These are phyloP conservation scores for Hyphopichia pseudoburtonii DNA, from an alignment of 1,139 yeast genomes.

Conservation along the genomic window DNA sequence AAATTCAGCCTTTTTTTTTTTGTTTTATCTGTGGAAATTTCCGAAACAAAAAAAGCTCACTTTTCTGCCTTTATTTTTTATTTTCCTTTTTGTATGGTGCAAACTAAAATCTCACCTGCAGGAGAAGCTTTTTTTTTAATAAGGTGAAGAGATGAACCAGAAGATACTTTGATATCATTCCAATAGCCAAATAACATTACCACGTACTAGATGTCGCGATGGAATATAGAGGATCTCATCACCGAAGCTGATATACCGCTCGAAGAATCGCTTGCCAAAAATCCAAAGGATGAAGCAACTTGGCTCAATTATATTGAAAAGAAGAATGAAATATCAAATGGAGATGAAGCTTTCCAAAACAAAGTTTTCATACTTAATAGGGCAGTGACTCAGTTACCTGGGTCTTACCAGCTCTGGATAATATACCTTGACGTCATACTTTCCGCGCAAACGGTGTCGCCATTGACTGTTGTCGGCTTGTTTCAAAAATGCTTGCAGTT, in stretches of 20 bases:
- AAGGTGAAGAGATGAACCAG: too few species aligned
- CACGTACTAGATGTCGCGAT: too few species aligned
- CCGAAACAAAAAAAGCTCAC: too few species aligned
- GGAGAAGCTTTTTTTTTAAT: too few species aligned
- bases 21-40: too few species aligned
- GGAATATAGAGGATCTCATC: neutral
- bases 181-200: too few species aligned
- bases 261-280: conserved; percentile 47
- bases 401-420: conserved; percentile 58
- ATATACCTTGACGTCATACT: conserved; percentile 47
- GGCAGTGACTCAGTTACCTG: conserved; percentile 48
- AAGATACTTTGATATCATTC: too few species aligned
- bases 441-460: conserved; percentile 26
- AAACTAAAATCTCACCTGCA: too few species aligned
- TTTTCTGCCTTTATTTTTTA: too few species aligned
- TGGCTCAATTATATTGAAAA: conserved; percentile 58
- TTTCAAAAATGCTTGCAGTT: conserved; percentile 51
- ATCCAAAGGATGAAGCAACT: conserved; percentile 39
- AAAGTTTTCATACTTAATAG: conserved; percentile 52
- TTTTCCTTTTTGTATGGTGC: neutral
- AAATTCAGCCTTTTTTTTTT: too few species aligned
- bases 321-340: conserved; percentile 16
- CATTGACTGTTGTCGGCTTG: conserved; percentile 32
- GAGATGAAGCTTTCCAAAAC: conserved; percentile 19
- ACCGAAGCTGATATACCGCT: conserved; percentile 36